phyloP scores from a whole-genome alignment of 495 filamentous ascomycete genomes.

The Aspergillus bertholletiae region DNA sequence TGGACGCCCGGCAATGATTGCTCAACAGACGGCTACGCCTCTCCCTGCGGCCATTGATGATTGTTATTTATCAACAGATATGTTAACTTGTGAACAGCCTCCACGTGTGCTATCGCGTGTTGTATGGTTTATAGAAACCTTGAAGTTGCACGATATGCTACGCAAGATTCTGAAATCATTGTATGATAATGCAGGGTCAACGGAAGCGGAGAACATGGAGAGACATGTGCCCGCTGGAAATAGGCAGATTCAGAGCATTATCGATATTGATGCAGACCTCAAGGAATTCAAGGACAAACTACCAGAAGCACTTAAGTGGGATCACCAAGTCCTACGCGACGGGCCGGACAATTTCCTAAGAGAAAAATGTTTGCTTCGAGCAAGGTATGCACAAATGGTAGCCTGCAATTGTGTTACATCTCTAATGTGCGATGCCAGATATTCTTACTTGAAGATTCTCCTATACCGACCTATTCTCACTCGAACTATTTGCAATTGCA shows the following conservation, averaged over 20 bases:
- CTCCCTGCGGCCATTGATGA: conserved; percentile 3
- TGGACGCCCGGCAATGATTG: conserved; percentile 30
- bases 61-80: neutral
- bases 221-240: neutral
- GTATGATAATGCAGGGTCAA: conserved; percentile 4
- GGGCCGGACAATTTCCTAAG: neutral
- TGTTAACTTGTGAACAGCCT: neutral
- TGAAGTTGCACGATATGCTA: conserved; percentile 22
- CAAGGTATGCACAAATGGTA: conserved; percentile 2
- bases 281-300: conserved; percentile 3
- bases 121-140: conserved; percentile 21
- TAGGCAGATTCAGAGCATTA: conserved; percentile 1
- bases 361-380: conserved; percentile 12
- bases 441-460: conserved; percentile 8
- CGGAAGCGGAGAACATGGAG: neutral
- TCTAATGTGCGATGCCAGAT: conserved; percentile 3
- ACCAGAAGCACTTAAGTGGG: conserved; percentile 3
- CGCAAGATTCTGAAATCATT: conserved; percentile 10
- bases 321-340: neutral
- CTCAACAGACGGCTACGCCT: neutral
- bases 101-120: conserved; percentile 6
- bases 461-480: conserved; percentile 12
- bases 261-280: conserved; percentile 7
- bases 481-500: neutral
- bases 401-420: neutral